Evolutionary conservation across 345 rosid species (phyloP), one percentile per base, ranked within the genome.

Genomic region (Hibiscus trionum): DNA sequence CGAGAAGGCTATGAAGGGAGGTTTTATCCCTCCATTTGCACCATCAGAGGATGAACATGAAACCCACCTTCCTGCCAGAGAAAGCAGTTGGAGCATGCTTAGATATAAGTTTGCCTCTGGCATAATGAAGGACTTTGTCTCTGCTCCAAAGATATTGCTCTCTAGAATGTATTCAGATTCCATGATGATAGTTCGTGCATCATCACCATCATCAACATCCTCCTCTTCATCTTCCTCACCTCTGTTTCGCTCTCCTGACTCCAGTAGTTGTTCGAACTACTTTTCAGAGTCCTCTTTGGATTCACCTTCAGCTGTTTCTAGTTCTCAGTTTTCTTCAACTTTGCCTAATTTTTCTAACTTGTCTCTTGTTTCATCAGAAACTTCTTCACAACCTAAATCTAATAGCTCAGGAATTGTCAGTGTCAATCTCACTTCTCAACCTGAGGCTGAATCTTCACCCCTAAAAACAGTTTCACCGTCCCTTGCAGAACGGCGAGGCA

Each of bases 121-220:
- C 66, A 84, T 84, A 71, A 87, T 91, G 88, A 90, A 84, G 84
- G 96, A 88, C 68, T 86, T 88, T 69, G 84, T 84, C 58, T 70
- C 85, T 12, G 91, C 83, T 39, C 88, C 97, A 44, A 91, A 85
- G 81, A 75, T 85, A 21, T 81, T 80, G 39, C 89, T 96, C 66
- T 82, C 98, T 46, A 86, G 99, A 73, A 88, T 91, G 42, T 91
- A 91, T 79, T 96, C 99, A 44, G 98, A 93, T 77, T 93, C 97
- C 9, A 91, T 89, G 99, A 88, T 93, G 93, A 82, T 88, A 31
- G 90, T 89, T 64, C 97, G 82, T 73, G 77, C 84, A 53, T 82
- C 90, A 61, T 87, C 97, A 59, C 88, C 91, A 50, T 85, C 91
- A 7, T 78, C 81, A 35, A 72, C 86, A 35, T 73, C 86, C 2